Base-by-base conservation (phyloP, 1,284 basidiomycete species). In the Boletus sp. region DNA sequence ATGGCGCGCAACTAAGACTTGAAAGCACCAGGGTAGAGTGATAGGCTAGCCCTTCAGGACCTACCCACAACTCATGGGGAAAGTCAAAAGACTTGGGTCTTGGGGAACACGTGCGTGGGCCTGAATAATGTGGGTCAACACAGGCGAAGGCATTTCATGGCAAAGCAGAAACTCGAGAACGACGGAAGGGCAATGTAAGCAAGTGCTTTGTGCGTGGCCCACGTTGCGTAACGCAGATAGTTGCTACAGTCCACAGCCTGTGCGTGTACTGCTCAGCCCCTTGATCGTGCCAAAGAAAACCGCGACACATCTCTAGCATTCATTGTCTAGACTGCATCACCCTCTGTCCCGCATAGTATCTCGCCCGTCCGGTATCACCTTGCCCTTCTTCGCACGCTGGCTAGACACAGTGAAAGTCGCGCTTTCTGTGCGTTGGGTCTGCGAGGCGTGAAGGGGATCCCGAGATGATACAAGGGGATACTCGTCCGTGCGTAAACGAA, bases 131-230 rank as follows among this genome's bases (percentile, higher is more conserved):
- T 47, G 49, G 48, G 48, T 48, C 49, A 44, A 38, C 56, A 42
- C 52, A 54, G 36, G 32, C 9, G 40, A 23, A 35, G 37, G 46
- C 17, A 17, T 42, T 51, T 29, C 34, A 26, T 30, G 36, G 27
- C n/a, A 41, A 42, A 42, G 23, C 41, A 43, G 27, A 33, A 33
- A 51, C 40, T 44, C 32, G 38, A 44, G 44, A 55, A 67, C 29
- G 49, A 34, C 58, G 7, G 46, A 45, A 62, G 51, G 46, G 54
- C 42, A 52, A 13, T 44, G 16, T 20, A 48, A 62, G 57, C 51
- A 36, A 40, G n/a, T 25, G 51, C 62, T 44, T 62, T 68, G 67
- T 67, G 27, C 61, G 67, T 68, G 46, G 48, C 59, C 67, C 64
- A 64, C 8, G 17, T 46, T 50, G 39, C 46, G 41, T 22, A 38